Percentiles rank a stretch among this genome's conserved stretches.
phyloP scores from a whole-genome alignment of 495 filamentous ascomycete genomes.

The Lineolata rhizophorae region DNA sequence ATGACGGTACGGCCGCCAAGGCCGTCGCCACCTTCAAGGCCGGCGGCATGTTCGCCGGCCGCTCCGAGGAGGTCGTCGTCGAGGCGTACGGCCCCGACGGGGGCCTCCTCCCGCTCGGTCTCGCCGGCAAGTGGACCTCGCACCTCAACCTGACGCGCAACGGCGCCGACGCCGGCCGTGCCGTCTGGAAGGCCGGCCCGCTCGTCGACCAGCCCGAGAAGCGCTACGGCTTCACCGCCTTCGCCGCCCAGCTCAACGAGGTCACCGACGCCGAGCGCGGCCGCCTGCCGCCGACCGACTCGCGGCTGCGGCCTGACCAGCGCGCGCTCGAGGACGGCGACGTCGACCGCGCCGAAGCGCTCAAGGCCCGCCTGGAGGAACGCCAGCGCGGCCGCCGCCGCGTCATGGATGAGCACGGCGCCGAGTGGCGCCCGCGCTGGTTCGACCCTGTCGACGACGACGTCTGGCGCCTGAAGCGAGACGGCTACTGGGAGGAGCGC shows the following conservation, averaged over 20 bases:
- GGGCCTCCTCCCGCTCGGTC: constrained; percentile 31
- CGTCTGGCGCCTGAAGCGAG: constrained; percentile 65
- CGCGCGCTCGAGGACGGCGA: constrained; percentile 63
- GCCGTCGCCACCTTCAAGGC: constrained; percentile 69
- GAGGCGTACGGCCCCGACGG: constrained; percentile 46
- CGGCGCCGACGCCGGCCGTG: constrained; percentile 25
- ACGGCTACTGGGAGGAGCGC: constrained; percentile 85
- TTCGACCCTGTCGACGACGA: constrained; percentile 55
- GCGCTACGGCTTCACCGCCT: constrained; percentile 69
- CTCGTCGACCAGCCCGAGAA: constrained; percentile 54
- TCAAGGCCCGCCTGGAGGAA: constrained; percentile 72
- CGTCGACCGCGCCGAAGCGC: constrained; percentile 60
- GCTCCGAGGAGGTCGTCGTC: constrained; percentile 71
- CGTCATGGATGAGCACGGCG: constrained; percentile 49
- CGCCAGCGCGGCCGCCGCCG: constrained; percentile 54
- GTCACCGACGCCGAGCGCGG: constrained; percentile 57
- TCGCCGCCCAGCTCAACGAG: constrained; percentile 75
- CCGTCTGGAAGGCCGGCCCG: constrained; percentile 52
- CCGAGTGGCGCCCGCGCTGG: constrained; percentile 55
- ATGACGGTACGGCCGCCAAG: constrained; percentile 62
- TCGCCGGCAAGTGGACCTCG: constrained; percentile 69
- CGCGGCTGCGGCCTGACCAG: constrained; percentile 74
- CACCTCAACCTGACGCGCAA: constrained; percentile 37
- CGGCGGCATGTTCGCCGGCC: constrained; percentile 89
- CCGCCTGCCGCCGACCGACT: constrained; percentile 58